A percentile compares a stretch with the other conserved stretches of the same genome.
Conservation (phyloP, 352 stramenopile genomes). For the Nothophytophthora sp. region DNA sequence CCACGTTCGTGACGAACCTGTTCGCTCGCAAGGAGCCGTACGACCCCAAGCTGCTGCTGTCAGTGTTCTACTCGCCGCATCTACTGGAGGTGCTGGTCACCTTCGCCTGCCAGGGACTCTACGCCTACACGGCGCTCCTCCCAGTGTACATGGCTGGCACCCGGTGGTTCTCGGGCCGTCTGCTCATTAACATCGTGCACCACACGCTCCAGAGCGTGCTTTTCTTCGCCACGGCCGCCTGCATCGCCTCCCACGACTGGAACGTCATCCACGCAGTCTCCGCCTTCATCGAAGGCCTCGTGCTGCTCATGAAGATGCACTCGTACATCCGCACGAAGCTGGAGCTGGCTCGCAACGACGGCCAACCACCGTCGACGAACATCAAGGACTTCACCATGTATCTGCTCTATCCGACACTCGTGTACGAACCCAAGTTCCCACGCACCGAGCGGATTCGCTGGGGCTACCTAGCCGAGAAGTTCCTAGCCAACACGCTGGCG, state of each 20-base stretch:
- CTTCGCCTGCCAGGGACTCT: slow-evolving; percentile 64
- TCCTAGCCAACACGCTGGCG: slow-evolving; percentile 73
- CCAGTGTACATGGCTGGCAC: slow-evolving; percentile 69
- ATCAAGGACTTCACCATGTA: slow-evolving; percentile 74
- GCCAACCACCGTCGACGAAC: slow-evolving; percentile 24
- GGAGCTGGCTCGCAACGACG: slow-evolving; percentile 44
- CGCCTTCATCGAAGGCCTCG: slow-evolving; percentile 73
- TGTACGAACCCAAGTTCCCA: slow-evolving; percentile 95
- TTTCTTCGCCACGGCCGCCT: slow-evolving; percentile 67
- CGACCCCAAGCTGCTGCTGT: slow-evolving; percentile 56
- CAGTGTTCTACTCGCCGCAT: slow-evolving; percentile 74
- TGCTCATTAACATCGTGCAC: slow-evolving; percentile 71
- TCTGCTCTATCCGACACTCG: slow-evolving; percentile 87
- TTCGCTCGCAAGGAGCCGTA: slow-evolving; percentile 46
- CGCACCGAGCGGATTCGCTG: slow-evolving; percentile 80
- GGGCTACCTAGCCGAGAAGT: slow-evolving; percentile 83
- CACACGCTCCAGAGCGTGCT: slow-evolving; percentile 72
- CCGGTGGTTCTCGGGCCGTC: slow-evolving; percentile 28
- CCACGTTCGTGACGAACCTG: slow-evolving; percentile 57
- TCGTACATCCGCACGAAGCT: slow-evolving; percentile 81
- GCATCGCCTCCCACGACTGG: slow-evolving; percentile 76
- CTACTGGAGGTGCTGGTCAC: slow-evolving; percentile 73
- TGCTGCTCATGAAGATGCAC: slow-evolving; percentile 86
- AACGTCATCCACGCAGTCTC: slow-evolving; percentile 74
- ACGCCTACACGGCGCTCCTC: slow-evolving; percentile 71